Evolutionary conservation across 73 alveolate genomes (phyloP).

Genomic region (Breviolum minutum): DNA sequence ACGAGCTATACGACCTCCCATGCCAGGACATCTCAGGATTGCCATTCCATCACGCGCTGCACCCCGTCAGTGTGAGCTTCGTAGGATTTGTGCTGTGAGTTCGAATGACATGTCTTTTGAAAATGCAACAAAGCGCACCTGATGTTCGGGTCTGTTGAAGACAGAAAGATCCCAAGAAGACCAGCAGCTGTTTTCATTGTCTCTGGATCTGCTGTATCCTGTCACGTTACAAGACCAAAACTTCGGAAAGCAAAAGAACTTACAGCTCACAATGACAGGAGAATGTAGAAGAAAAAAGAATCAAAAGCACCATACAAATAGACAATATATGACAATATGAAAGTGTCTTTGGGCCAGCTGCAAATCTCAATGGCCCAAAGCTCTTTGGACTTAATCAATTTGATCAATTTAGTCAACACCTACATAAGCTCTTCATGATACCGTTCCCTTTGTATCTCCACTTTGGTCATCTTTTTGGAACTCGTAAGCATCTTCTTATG

Average conservation of each 20-base stretch:
- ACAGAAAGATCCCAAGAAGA: constrained; percentile 98
- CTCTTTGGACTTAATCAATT: too few relatives aligned
- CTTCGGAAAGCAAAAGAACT: not conserved
- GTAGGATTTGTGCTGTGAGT: not conserved
- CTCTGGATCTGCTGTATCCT: constrained; percentile 96
- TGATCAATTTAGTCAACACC: too few relatives aligned
- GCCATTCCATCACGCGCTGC: too few relatives aligned
- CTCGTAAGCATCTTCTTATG: not conserved
- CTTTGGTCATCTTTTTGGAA: too few relatives aligned
- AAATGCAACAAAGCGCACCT: not conserved
- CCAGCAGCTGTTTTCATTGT: constrained; percentile 97
- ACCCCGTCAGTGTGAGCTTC: too few relatives aligned
- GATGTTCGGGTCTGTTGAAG: constrained; percentile 97
- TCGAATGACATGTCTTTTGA: not conserved
- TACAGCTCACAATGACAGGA: not conserved
- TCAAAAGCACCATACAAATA: not conserved
- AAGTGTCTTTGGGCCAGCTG: too few relatives aligned
- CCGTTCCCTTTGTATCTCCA: too few relatives aligned
- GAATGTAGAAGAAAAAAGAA: not conserved
- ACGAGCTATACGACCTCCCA: too few relatives aligned
- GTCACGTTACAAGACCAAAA: too few relatives aligned
- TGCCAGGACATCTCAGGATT: too few relatives aligned
- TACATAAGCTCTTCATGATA: too few relatives aligned
- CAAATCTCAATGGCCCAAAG: too few relatives aligned
- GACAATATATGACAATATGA: not conserved